A percentile compares a stretch with the other conserved stretches of the same genome.
Conservation (phyloP, 495 filamentous ascomycete species). For the Podospora tetraspora region DNA sequence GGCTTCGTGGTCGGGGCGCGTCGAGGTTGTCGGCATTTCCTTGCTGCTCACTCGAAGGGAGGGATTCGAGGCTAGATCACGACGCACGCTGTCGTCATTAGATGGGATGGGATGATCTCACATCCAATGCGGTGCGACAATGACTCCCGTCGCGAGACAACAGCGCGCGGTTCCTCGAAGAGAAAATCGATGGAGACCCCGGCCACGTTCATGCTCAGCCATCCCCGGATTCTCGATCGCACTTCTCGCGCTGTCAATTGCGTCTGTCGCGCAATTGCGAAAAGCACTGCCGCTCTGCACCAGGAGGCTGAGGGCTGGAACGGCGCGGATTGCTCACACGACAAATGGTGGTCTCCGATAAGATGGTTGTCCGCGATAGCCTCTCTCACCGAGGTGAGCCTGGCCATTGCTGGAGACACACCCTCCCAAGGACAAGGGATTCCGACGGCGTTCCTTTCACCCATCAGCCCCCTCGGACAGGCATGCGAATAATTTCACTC, state of each 20-base stretch:
- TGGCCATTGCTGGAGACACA: background rate
- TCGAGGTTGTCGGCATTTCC: background rate
- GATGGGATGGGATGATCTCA: background rate
- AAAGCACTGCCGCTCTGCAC: background rate
- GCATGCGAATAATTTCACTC: background rate
- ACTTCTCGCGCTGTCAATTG: background rate
- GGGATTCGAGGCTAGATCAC: constrained; percentile 6
- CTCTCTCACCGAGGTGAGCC: background rate
- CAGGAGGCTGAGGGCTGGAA: background rate
- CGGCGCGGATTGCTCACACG: background rate
- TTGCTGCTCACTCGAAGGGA: background rate
- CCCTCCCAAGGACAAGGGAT: background rate
- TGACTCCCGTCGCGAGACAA: constrained; percentile 3
- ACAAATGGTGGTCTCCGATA: background rate
- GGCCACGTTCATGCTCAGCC: background rate
- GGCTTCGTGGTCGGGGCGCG: background rate
- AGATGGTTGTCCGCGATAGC: background rate
- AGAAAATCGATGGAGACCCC: background rate
- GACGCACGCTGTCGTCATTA: background rate
- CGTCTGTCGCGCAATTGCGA: background rate
- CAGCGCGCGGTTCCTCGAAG: background rate
- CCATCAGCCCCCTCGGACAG: background rate
- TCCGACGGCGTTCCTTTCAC: background rate
- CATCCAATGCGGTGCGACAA: constrained; percentile 2
- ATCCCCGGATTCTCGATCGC: background rate